Base-by-base conservation (phyloP, 352 stramenopile genomes). In the Globisporangium middletonii region DNA sequence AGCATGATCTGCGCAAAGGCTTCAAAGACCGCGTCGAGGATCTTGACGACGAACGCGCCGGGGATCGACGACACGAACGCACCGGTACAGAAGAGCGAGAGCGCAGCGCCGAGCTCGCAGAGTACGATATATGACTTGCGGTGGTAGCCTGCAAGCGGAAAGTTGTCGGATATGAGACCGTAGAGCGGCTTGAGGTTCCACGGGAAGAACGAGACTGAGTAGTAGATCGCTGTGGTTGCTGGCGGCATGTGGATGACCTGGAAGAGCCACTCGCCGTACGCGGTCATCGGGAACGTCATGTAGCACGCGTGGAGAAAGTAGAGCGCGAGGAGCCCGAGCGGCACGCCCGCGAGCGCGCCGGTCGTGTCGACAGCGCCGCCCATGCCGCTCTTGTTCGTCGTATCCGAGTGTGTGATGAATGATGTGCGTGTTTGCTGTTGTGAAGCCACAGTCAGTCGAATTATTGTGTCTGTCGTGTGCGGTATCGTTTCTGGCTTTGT, bases 121-220 rank as follows among this genome's bases (percentile, higher is more conserved):
- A 91, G 35, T 16, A 85, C 55, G 59, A 91, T 93, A 74, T 93
- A 93, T 3, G 76, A 78, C 79, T 91, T 93, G 71, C 79, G 83
- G 54, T 76, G 79, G 68, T 89, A 90, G 26, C 83, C 79, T 5
- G 69, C 76, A 62, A 93, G 71, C 33, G 83, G 80, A 27, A 88
- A 71, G 52, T 77, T 79, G 73, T 93, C 83, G 30, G 80, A 90
- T 44, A 93, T 64, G 30, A 89, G 68, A 0, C 79, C 83, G 60
- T 93, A 93, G 55, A 93, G 72, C 41, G 80, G 83, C 69, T 93
- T 93, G 68, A 91, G 67, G 69, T 93, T 90, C 83, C 83, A 93
- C 9, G 83, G 83, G 63, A 93, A 86, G 70, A 93, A 93, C 28
- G 77, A 67, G 63, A 89, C 67, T 27, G 83, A 86, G 70, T 90